Conservation (phyloP, 176 grass and related monocot genomes). For the Cymbopogon citratus region DNA sequence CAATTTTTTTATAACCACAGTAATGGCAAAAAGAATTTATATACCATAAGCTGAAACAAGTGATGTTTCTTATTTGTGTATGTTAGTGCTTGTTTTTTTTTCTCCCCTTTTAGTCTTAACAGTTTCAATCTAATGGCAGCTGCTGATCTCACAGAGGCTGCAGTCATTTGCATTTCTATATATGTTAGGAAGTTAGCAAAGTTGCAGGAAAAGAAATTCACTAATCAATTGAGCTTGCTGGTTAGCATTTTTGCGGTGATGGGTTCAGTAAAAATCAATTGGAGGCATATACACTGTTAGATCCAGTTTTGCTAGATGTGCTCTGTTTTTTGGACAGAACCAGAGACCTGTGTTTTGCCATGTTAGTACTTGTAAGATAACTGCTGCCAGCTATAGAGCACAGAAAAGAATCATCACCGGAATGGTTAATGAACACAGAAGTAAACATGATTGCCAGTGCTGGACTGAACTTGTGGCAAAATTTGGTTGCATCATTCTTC, state of each 20-base stretch:
- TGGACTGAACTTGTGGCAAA: conserved; percentile 10
- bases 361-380: conserved; percentile 22
- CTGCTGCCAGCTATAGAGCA: conserved; percentile 19
- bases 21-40: not conserved
- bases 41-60: not conserved
- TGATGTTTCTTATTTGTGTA: not conserved
- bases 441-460: conserved; percentile 3
- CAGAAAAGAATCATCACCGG: conserved; percentile 25
- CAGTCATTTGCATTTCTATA: conserved; percentile 5
- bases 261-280: conserved; percentile 26
- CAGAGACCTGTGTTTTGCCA: conserved; percentile 17
- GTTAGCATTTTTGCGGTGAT: conserved; percentile 26
- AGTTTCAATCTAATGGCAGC: conserved; percentile 29
- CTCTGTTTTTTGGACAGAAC: conserved; percentile 30
- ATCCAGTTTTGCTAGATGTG: conserved; percentile 14
- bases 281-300: conserved; percentile 14
- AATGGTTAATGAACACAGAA: conserved; percentile 23
- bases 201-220: conserved; percentile 29
- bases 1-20: not conserved
- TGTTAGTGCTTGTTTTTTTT: not conserved
- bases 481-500: conserved; percentile 9
- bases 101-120: not conserved
- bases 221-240: conserved; percentile 21
- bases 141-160: conserved; percentile 31
- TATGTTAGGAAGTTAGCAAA: conserved; percentile 31